phyloP scores from a whole-genome alignment of 202 grass and related monocot genomes.

The Setaria viridis region DNA sequence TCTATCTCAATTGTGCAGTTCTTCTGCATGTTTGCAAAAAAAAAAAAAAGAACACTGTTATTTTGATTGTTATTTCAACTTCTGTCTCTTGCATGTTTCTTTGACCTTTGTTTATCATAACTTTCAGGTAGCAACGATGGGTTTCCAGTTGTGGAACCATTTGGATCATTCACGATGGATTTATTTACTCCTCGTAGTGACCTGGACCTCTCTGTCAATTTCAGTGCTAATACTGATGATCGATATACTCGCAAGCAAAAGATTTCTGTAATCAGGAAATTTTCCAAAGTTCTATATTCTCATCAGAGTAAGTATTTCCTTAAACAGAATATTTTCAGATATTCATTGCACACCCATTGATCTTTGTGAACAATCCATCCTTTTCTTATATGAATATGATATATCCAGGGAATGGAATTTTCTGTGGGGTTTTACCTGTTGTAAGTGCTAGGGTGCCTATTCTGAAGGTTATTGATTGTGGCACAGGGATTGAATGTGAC shows the following conservation, averaged over 20 bases:
- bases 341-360: background rate
- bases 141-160: slow-evolving; percentile 75
- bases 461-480: slow-evolving; percentile 77
- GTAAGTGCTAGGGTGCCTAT: slow-evolving; percentile 79
- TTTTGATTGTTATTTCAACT: slow-evolving; percentile 9
- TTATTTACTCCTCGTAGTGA: slow-evolving; percentile 87
- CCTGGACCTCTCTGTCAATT: slow-evolving; percentile 89
- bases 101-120: slow-evolving; percentile 6
- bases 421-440: slow-evolving; percentile 68
- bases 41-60: background rate
- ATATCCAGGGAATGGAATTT: slow-evolving; percentile 63
- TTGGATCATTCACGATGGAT: slow-evolving; percentile 96
- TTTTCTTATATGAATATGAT: slow-evolving; percentile 28
- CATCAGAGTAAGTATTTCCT: slow-evolving; percentile 72
- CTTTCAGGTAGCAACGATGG: slow-evolving; percentile 62
- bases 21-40: background rate
- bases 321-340: slow-evolving; percentile 18
- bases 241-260: slow-evolving; percentile 56
- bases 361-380: background rate
- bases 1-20: background rate
- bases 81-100: background rate
- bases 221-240: slow-evolving; percentile 48
- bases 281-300: slow-evolving; percentile 71
- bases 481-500: slow-evolving; percentile 78
- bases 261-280: slow-evolving; percentile 64